Conservation (phyloP, 2,329 filamentous ascomycete species). For the Clarireedia paspali region DNA sequence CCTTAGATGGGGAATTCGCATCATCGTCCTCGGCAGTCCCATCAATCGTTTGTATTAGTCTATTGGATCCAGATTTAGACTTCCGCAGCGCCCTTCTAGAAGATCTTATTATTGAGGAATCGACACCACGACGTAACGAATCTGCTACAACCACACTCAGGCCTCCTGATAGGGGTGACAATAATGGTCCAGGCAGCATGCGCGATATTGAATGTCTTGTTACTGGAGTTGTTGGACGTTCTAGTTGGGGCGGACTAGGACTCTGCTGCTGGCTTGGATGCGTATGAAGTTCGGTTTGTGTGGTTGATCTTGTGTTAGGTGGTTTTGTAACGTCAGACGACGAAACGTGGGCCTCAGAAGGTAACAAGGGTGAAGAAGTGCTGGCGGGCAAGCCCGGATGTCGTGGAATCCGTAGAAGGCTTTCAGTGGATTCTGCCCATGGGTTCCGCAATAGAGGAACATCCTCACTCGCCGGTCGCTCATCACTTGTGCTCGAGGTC, state of each 20-base stretch:
- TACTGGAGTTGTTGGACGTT: slow-evolving; percentile 32
- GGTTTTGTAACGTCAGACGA: slow-evolving; percentile 16
- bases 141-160: slow-evolving; percentile 59
- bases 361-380: slow-evolving; percentile 24
- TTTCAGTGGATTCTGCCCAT: slow-evolving; percentile 21
- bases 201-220: slow-evolving; percentile 40
- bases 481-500: slow-evolving; percentile 9
- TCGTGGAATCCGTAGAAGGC: slow-evolving; percentile 13
- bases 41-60: slow-evolving; percentile 14
- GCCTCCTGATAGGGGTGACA: slow-evolving; percentile 51
- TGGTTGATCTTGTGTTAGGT: slow-evolving; percentile 20
- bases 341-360: slow-evolving; percentile 23
- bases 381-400: slow-evolving; percentile 21
- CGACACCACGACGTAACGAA: slow-evolving; percentile 50
- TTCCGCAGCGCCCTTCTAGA: slow-evolving; percentile 26
- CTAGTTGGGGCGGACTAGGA: slow-evolving; percentile 31
- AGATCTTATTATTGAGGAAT: slow-evolving; percentile 30
- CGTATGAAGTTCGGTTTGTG: slow-evolving; percentile 23
- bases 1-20: slow-evolving; percentile 9
- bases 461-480: slow-evolving; percentile 12
- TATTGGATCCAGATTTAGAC: slow-evolving; percentile 24
- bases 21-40: slow-evolving; percentile 15
- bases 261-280: slow-evolving; percentile 25
- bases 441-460: slow-evolving; percentile 25
- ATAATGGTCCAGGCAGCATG: slow-evolving; percentile 50